A percentile compares a stretch with the other conserved stretches of the same genome.
phyloP scores from a whole-genome alignment of 1,284 basidiomycete species.

The Melanopsichium pennsylvanicum region DNA sequence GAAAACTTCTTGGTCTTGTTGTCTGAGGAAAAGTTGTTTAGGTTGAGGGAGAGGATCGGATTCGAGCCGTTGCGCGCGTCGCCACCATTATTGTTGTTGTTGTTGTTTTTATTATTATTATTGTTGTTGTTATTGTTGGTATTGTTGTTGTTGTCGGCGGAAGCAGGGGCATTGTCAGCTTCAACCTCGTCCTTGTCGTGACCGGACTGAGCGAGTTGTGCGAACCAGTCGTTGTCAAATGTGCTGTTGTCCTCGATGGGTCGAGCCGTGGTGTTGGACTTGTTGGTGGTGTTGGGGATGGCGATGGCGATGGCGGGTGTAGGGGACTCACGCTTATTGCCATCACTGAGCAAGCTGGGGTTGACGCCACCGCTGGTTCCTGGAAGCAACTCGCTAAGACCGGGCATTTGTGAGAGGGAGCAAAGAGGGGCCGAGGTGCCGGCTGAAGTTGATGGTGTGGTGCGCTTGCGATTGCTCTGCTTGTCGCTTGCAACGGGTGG shows the following conservation, averaged over 20 bases:
- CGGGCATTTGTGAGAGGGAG: slow-evolving; percentile 22
- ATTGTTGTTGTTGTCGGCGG: neutral
- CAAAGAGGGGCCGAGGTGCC: slow-evolving; percentile 13
- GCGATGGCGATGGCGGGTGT: slow-evolving; percentile 18
- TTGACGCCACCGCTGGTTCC: slow-evolving; percentile 28
- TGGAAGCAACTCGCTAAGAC: slow-evolving; percentile 26
- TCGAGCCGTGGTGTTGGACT: slow-evolving; percentile 29
- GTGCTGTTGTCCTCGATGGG: slow-evolving; percentile 36
- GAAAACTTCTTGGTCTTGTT: slow-evolving; percentile 15
- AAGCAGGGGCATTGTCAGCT: slow-evolving; percentile 1
- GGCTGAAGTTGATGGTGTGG: neutral
- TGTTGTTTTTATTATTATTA: neutral
- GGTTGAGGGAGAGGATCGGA: slow-evolving; percentile 43
- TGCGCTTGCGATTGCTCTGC: slow-evolving; percentile 6
- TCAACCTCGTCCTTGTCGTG: slow-evolving; percentile 42
- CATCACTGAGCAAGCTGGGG: slow-evolving; percentile 33
- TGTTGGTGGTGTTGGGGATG: slow-evolving; percentile 6
- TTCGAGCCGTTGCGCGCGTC: slow-evolving; percentile 18
- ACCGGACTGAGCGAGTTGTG: slow-evolving; percentile 46
- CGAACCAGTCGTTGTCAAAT: slow-evolving; percentile 48
- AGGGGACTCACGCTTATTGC: slow-evolving; percentile 3
- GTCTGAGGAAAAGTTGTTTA: slow-evolving; percentile 15
- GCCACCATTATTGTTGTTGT: no score
- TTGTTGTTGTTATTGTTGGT: neutral
- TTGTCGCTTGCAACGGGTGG: slow-evolving; percentile 7